Evolutionary conservation across 2,329 filamentous ascomycete species (phyloP).

Genomic region (Curvularia spicifera): DNA sequence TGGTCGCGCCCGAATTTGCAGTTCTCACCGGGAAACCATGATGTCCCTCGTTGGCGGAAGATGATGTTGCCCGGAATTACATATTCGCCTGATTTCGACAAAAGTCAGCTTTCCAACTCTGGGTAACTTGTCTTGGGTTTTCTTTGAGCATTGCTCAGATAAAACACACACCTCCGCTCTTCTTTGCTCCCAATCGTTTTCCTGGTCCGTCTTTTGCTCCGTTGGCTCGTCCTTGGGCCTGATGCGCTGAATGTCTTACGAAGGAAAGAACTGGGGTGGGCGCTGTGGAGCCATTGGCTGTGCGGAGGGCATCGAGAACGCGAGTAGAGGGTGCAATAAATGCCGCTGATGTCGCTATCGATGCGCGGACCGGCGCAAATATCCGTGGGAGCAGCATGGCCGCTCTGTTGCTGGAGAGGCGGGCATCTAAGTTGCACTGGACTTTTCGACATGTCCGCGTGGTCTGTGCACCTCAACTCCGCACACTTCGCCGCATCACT

Average conservation of each 20-base stretch:
- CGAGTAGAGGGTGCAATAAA: constrained; percentile 36
- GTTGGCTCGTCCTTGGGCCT: constrained; percentile 71
- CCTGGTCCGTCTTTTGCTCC: constrained; percentile 72
- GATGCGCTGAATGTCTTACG: constrained; percentile 68
- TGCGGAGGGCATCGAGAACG: constrained; percentile 41
- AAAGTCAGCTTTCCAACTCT: not conserved
- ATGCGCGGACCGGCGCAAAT: constrained; percentile 47
- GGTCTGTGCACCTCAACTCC: constrained; percentile 17
- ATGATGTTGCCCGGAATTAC: constrained; percentile 97
- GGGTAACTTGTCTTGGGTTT: not conserved
- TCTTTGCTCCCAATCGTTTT: constrained; percentile 94
- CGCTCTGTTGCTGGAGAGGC: constrained; percentile 27
- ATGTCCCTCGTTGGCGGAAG: constrained; percentile 93
- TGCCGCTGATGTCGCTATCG: constrained; percentile 28
- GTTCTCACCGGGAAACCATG: constrained; percentile 96
- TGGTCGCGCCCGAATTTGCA: constrained; percentile 94
- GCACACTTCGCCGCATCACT: constrained; percentile 3
- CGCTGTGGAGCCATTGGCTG: constrained; percentile 41
- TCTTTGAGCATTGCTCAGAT: not conserved
- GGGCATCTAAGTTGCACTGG: constrained; percentile 21
- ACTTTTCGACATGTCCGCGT: constrained; percentile 36
- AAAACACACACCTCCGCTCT: constrained; percentile 71
- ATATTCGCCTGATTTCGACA: constrained; percentile 71
- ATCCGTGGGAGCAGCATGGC: constrained; percentile 51
- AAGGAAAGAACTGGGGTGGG: constrained; percentile 52